Percentiles rank a stretch among this genome's conserved stretches.
Conservation (phyloP, 75 land plant species). For the Chamaecyparis obtusa region DNA sequence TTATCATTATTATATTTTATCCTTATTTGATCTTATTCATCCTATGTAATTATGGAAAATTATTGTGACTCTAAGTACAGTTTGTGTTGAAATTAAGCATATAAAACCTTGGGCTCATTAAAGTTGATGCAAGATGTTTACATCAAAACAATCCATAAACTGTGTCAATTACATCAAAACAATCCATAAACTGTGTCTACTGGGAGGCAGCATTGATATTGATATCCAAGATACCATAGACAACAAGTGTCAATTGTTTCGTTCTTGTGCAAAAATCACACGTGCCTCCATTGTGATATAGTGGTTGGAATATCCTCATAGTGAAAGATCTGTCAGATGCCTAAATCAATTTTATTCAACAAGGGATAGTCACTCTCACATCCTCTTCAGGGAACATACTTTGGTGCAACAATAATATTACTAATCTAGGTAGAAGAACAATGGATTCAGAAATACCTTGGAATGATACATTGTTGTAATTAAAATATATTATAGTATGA, state of each 20-base stretch:
- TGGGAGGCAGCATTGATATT: neutral
- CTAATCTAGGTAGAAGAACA: neutral
- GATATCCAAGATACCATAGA: neutral
- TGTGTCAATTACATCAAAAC: too few species aligned
- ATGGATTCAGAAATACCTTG: neutral
- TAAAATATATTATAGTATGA: neutral
- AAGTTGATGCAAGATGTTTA: neutral
- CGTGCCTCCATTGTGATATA: neutral
- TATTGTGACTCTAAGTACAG: neutral
- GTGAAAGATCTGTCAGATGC: neutral
- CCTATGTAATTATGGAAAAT: neutral
- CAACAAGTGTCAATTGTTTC: neutral
- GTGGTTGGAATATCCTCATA: neutral
- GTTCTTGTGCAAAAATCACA: neutral
- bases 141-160: neutral
- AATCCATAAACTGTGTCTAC: too few species aligned
- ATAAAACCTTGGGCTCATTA: neutral
- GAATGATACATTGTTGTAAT: neutral
- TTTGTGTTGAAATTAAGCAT: neutral
- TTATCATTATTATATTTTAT: neutral
- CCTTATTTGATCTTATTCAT: neutral
- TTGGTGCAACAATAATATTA: neutral
- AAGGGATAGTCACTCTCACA: neutral
- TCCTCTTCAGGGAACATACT: neutral
- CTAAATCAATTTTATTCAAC: neutral